Conservation (phyloP, 179 eudicot species). For the Amaranthus tricolor region DNA sequence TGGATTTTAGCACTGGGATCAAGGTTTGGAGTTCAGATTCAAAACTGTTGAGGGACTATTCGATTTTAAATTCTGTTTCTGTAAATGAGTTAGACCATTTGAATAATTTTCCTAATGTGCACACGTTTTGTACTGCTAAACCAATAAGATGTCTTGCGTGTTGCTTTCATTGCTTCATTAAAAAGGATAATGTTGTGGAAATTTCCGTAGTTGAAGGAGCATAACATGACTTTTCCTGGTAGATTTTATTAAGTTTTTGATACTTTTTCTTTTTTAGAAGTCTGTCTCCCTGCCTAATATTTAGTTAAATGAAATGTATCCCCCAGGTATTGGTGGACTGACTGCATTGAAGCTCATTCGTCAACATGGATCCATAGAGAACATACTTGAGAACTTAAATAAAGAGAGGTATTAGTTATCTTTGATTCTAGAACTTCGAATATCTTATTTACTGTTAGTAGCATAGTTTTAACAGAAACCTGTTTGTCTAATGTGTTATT, state of each 20-base stretch:
- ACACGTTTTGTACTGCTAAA: neutral
- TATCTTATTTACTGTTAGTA: neutral
- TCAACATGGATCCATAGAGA: constrained; percentile 89
- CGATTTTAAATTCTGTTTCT: neutral
- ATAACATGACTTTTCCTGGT: neutral
- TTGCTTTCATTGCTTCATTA: neutral
- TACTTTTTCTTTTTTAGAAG: neutral
- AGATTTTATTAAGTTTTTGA: neutral
- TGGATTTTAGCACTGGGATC: neutral
- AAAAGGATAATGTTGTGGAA: neutral
- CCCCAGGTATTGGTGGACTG: constrained; percentile 81
- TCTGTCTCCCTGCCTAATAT: neutral
- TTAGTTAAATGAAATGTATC: constrained; percentile 1
- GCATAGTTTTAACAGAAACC: neutral
- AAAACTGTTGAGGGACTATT: neutral
- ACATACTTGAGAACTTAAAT: constrained; percentile 77
- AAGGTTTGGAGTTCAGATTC: neutral
- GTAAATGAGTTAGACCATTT: neutral
- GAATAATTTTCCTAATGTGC: neutral
- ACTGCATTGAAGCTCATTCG: constrained; percentile 97
- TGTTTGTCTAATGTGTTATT: neutral
- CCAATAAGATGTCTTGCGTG: neutral
- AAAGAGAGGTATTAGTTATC: constrained; percentile 58
- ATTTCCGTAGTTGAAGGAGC: neutral
- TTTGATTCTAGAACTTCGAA: neutral